These are phyloP conservation scores for Eutypella sp. DNA, from an alignment of 2,329 filamentous ascomycete genomes.

Conservation along the genomic window DNA sequence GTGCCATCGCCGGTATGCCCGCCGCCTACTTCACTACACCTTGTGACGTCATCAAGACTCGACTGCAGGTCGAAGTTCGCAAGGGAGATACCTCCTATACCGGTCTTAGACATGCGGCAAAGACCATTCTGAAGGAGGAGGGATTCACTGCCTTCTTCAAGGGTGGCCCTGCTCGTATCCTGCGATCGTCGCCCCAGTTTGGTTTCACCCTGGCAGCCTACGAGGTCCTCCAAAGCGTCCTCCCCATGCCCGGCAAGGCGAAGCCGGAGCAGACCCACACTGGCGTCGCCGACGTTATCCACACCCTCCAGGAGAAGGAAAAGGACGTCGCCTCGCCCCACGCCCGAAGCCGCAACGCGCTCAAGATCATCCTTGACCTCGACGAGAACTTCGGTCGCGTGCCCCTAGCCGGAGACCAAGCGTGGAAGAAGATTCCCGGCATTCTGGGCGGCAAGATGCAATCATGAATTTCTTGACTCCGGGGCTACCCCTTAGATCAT, in stretches of 20 bases:
- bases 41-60: conserved; percentile 98
- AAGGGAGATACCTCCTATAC: conserved; percentile 91
- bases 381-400: conserved; percentile 87
- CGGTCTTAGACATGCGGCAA: conserved; percentile 78
- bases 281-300: conserved; percentile 58
- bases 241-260: conserved; percentile 69
- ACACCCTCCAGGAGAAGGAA: conserved; percentile 60
- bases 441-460: conserved; percentile 37
- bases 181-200: conserved; percentile 94
- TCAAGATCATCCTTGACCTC: conserved; percentile 92
- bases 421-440: conserved; percentile 49
- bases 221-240: conserved; percentile 75
- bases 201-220: conserved; percentile 96
- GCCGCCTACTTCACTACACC: conserved; percentile 94
- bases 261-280: conserved; percentile 48
- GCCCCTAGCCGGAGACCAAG: conserved; percentile 50
- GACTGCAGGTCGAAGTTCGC: conserved; percentile 92
- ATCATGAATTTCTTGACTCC: neutral
- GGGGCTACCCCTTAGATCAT: neutral
- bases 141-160: conserved; percentile 98
- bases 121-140: conserved; percentile 81
- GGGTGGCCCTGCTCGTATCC: conserved; percentile 89
- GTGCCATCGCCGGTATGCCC: conserved; percentile 90
- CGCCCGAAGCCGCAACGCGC: conserved; percentile 71
- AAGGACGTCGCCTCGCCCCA: conserved; percentile 52